Conservation (phyloP, 140 eudicot species). For the Ambrosia hybrid region DNA sequence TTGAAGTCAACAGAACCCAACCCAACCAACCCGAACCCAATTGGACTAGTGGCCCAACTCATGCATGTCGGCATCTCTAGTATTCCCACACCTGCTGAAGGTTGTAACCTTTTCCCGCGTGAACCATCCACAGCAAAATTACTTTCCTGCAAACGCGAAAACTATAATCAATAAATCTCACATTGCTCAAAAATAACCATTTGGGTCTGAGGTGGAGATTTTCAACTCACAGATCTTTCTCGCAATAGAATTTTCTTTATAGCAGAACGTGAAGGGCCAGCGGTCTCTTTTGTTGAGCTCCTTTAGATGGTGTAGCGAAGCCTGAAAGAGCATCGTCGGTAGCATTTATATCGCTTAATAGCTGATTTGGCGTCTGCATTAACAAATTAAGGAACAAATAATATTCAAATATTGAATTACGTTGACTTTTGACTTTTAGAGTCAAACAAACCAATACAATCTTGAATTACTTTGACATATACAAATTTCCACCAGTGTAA, state of each 20-base stretch:
- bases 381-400: neutral
- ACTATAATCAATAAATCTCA: neutral
- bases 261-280: neutral
- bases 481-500: too few species aligned
- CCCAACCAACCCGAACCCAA: neutral
- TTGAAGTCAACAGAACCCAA: too few species aligned
- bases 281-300: neutral
- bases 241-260: slow-evolving; percentile 8
- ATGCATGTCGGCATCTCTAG: neutral
- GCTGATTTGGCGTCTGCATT: slow-evolving; percentile 9
- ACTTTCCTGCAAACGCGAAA: slow-evolving; percentile 20
- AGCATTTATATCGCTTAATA: too few species aligned
- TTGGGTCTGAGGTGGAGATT: neutral
- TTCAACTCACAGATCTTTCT: slow-evolving; percentile 18
- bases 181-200: neutral
- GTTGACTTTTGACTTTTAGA: neutral
- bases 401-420: neutral
- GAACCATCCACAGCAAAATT: neutral
- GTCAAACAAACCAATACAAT: too few species aligned
- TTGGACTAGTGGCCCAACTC: neutral
- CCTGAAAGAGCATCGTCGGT: neutral
- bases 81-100: slow-evolving; percentile 16
- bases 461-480: too few species aligned
- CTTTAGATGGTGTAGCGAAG: slow-evolving; percentile 20
- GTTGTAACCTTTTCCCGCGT: slow-evolving; percentile 2